Percentiles rank a stretch among this genome's conserved stretches.
phyloP scores from a whole-genome alignment of 768 basidiomycete genomes.

The Russula earlei region DNA sequence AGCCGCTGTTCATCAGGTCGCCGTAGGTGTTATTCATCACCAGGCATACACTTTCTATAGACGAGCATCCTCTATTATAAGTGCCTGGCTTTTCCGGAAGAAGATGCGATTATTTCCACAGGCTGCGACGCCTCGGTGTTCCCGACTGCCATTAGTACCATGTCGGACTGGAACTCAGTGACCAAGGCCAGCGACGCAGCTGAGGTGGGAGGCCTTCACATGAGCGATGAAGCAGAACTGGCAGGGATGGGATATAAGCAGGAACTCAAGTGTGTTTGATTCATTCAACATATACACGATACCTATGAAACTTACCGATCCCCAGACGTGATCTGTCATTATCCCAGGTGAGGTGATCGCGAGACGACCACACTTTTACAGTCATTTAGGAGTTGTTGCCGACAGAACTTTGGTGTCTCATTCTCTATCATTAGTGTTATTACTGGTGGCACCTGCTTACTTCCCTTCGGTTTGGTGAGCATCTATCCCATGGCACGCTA shows the following conservation, averaged over 20 bases:
- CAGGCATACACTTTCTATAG: too few species aligned
- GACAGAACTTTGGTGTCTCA: conserved; percentile 61
- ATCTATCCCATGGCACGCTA: background rate
- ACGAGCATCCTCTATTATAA: background rate
- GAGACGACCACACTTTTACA: background rate
- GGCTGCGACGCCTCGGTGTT: too few species aligned
- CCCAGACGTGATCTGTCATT: conserved; percentile 52
- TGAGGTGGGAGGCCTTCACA: background rate
- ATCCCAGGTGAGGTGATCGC: conserved; percentile 38
- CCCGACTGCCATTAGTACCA: background rate
- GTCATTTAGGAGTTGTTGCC: background rate
- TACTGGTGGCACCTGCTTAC: conserved; percentile 61
- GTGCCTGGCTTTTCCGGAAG: background rate
- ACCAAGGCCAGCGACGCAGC: background rate
- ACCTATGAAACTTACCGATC: background rate
- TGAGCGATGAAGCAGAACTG: conserved; percentile 50
- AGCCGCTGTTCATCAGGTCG: too few species aligned
- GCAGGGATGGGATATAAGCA: conserved; percentile 68
- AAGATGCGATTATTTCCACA: background rate
- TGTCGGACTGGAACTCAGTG: background rate
- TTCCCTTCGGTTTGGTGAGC: conserved; percentile 59
- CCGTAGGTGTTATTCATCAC: too few species aligned
- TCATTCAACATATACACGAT: background rate
- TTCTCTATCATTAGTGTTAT: conserved; percentile 73
- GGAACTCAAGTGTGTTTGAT: conserved; percentile 43